Percentiles rank a stretch among this genome's conserved stretches.
Evolutionary conservation across 2,329 filamentous ascomycete species (phyloP).

Genomic region (Trichoderma citrinoviride): DNA sequence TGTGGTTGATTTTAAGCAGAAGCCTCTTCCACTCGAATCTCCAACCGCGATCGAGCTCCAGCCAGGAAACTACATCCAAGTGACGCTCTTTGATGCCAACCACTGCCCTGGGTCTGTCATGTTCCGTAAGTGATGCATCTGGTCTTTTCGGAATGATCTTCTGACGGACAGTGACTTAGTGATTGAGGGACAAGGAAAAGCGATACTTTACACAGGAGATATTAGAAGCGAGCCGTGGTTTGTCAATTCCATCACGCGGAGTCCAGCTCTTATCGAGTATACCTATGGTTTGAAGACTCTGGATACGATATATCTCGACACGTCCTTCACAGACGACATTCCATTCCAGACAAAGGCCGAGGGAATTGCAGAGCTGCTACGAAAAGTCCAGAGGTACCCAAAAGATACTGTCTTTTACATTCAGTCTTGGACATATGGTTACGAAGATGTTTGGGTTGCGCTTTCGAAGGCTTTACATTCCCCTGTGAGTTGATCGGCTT

Average conservation of each 20-base stretch:
- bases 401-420: conserved; percentile 77
- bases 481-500: conserved; percentile 42
- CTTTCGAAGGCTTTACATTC: conserved; percentile 68
- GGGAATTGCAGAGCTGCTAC: conserved; percentile 70
- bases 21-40: conserved; percentile 77
- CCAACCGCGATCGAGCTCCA: conserved; percentile 73
- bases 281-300: conserved; percentile 62
- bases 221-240: conserved; percentile 85
- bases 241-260: conserved; percentile 68
- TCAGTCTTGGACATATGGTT: conserved; percentile 83
- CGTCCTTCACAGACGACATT: conserved; percentile 60
- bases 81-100: conserved; percentile 87
- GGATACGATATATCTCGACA: conserved; percentile 86
- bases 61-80: conserved; percentile 66
- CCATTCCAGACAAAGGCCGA: conserved; percentile 64
- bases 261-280: conserved; percentile 74
- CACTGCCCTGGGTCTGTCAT: conserved; percentile 89
- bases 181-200: conserved; percentile 69
- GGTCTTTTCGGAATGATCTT: neutral
- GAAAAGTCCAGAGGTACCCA: conserved; percentile 66
- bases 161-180: conserved; percentile 41
- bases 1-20: conserved; percentile 43
- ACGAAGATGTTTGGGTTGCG: conserved; percentile 88
- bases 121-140: conserved; percentile 59
- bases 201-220: conserved; percentile 85